A percentile compares a stretch with the other conserved stretches of the same genome.
Evolutionary conservation across 371 early-diverging fungal genomes (phyloP).

Genomic region (Apophysomyces ossiformis): DNA sequence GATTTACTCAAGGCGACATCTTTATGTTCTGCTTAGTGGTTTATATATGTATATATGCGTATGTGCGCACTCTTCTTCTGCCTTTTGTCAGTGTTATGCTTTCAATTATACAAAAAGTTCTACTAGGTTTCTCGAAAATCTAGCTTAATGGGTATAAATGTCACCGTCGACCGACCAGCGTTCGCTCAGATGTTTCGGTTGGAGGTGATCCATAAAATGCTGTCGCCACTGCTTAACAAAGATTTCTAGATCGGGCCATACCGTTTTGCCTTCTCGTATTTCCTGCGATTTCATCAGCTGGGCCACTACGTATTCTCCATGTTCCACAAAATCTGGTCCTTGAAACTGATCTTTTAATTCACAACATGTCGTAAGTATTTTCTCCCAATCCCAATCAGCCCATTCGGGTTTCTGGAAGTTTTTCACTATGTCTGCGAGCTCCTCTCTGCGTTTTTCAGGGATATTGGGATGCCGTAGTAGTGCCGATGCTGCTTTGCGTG

Average conservation of each 20-base stretch:
- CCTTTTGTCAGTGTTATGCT: too few species aligned
- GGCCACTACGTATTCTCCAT: constrained; percentile 51
- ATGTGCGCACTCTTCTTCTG: too few species aligned
- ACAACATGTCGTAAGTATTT: constrained; percentile 34
- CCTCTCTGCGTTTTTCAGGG: constrained; percentile 34
- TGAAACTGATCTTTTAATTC: constrained; percentile 41
- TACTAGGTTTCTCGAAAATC: too few species aligned
- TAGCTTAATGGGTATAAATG: constrained; percentile 31
- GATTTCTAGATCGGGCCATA: constrained; percentile 37
- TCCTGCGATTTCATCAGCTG: constrained; percentile 25
- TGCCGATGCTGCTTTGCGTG: constrained; percentile 56
- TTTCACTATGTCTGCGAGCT: constrained; percentile 30
- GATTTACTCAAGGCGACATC: too few species aligned
- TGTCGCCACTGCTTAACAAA: constrained; percentile 57
- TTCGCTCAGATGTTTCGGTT: constrained; percentile 48
- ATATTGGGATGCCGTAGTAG: constrained; percentile 43
- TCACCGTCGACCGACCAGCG: constrained; percentile 52
- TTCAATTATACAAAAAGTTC: too few species aligned
- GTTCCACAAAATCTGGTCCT: constrained; percentile 56
- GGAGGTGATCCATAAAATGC: constrained; percentile 55
- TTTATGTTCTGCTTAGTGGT: too few species aligned
- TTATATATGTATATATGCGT: too few species aligned
- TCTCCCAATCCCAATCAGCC: constrained; percentile 18
- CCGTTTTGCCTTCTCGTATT: constrained; percentile 22
- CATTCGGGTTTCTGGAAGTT: constrained; percentile 23